Evolutionary conservation across 1,284 basidiomycete species (phyloP).

Genomic region (Heterobasidion irregulare): DNA sequence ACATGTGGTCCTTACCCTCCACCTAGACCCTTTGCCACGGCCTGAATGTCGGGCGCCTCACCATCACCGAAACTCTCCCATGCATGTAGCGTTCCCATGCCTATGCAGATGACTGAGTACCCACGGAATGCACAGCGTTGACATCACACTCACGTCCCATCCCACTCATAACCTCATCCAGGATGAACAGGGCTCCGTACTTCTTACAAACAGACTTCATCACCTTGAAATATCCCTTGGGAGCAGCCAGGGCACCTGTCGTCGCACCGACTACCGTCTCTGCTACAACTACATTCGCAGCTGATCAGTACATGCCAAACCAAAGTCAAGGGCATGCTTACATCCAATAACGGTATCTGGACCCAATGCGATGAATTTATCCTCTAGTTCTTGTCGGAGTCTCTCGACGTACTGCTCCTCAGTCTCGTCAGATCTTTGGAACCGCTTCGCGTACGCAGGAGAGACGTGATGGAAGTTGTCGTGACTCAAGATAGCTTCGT

Average conservation of each 20-base stretch:
- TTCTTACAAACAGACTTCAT: constrained; percentile 85
- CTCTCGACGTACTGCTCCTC: constrained; percentile 74
- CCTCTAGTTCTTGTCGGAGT: constrained; percentile 70
- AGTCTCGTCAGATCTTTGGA: constrained; percentile 58
- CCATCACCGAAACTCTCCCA: constrained; percentile 81
- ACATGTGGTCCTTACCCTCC: constrained; percentile 51
- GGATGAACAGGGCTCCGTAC: constrained; percentile 78
- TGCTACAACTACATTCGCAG: constrained; percentile 52
- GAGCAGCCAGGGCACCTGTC: constrained; percentile 65
- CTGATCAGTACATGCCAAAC: neutral
- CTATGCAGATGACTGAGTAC: constrained; percentile 23
- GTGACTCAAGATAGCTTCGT: constrained; percentile 53
- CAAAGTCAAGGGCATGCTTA: constrained; percentile 21
- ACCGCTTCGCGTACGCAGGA: constrained; percentile 78
- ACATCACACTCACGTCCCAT: constrained; percentile 60
- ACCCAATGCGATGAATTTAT: constrained; percentile 75
- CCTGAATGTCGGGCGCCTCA: constrained; percentile 72
- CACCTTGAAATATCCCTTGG: constrained; percentile 74
- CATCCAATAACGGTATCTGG: constrained; percentile 76
- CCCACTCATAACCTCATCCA: constrained; percentile 84
- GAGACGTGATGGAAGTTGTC: constrained; percentile 73
- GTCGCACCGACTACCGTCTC: constrained; percentile 82
- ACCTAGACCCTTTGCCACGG: constrained; percentile 79
- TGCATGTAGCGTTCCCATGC: constrained; percentile 78
- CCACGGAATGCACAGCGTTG: no score